Evolutionary conservation across 495 filamentous ascomycete species (phyloP), one percentile per base, ranked within the genome.

Genomic region (Hyaloscypha bicolor): DNA sequence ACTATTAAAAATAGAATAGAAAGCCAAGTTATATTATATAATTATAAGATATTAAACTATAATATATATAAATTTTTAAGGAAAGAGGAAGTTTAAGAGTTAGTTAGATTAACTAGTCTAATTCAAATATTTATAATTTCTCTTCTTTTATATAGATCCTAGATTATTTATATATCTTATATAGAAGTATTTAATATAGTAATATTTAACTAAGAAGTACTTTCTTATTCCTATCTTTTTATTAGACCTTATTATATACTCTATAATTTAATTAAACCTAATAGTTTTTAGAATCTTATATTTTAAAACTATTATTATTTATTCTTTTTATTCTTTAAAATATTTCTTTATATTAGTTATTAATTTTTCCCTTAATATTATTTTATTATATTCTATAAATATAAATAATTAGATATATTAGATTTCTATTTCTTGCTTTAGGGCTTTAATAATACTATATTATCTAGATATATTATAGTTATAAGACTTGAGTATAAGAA

Each of bases 241-340:
- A 25, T 53, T 25, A 4, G 16, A 25, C 51, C 51, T 53, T 53
- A 19, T 53, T 25, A 53, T 53, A 53, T 53, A 25, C 51, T 53
- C 16, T 53, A 53, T 25, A 53, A 53, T 53, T n/a, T 53, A 19
- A 6, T 53, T 25, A 53, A 53, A 53, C 51, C 51, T 53, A 53
- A 53, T 53, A 53, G 51, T 53, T 19, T 53, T 53, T 25, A 53
- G 22, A 19, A 53, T 6, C 16, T 53, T 53, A 25, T 25, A 25
- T 14, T 25, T 53, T 25, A 53, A 53, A 14, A 53, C 5, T 25
- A 53, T 53, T 25, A 53, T 53, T 19, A 53, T 25, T 25, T 25
- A 53, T 6, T 53, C 51, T 53, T 53, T 53, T 53, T 25, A 25
- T 14, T 25, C 51, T n/a, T 53, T 25, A 25, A 53, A 25, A 53